phyloP scores from a whole-genome alignment of 176 grass and related monocot species.

The Elymus sibiricus region DNA sequence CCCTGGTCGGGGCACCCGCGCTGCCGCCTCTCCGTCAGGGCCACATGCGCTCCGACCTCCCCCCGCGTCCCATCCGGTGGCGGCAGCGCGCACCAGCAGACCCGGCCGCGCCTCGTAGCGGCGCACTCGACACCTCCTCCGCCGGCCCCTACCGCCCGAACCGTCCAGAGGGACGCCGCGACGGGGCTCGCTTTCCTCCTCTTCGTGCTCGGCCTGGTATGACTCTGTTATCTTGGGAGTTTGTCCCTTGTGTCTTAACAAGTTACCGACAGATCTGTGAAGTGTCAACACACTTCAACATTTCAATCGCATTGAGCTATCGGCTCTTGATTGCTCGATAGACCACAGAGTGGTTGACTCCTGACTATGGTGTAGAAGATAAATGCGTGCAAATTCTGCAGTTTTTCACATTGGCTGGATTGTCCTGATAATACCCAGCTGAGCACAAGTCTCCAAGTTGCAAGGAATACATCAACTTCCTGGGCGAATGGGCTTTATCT shows the following conservation, averaged over 20 bases:
- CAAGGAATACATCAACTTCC: too few species aligned
- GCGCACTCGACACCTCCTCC: not conserved
- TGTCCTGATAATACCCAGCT: too few species aligned
- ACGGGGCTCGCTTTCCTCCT: constrained; percentile 28
- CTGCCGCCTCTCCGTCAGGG: not conserved
- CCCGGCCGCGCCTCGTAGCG: constrained; percentile 1
- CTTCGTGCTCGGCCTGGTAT: constrained; percentile 21
- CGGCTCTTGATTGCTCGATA: too few species aligned
- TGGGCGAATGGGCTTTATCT: too few species aligned
- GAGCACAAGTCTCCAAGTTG: too few species aligned
- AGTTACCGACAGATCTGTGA: not conserved
- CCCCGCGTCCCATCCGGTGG: not conserved
- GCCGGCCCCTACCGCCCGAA: constrained; percentile 11
- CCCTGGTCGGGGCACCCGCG: not conserved
- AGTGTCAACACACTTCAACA: not conserved
- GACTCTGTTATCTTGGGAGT: not conserved
- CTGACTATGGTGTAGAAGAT: too few species aligned
- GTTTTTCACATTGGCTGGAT: too few species aligned
- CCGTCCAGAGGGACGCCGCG: constrained; percentile 9
- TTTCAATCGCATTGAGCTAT: not conserved
- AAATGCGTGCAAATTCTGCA: too few species aligned
- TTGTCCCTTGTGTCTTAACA: not conserved
- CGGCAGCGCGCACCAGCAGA: not conserved
- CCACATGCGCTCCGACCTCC: not conserved
- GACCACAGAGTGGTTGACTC: too few species aligned